Percentiles rank a stretch among this genome's conserved stretches.
Conservation (phyloP, 805 yeast genomes). For the Cyberlindnera euphorbiiphila region DNA sequence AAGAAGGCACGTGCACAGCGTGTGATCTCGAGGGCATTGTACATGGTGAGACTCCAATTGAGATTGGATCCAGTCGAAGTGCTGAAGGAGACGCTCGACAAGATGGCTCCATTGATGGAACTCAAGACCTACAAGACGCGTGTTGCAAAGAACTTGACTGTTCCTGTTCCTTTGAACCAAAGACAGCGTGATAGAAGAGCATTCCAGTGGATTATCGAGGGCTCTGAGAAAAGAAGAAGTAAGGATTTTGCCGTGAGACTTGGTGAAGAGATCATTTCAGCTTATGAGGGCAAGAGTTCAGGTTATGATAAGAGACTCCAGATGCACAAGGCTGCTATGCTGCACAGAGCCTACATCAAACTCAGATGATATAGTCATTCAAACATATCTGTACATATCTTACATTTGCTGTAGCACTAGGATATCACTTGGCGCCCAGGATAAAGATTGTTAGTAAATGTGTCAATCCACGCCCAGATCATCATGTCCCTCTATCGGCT, state of each 20-base stretch:
- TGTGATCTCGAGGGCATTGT: conserved; percentile 70
- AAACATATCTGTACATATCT: neutral
- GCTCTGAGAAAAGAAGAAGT: conserved; percentile 73
- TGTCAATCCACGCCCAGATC: conserved; percentile 25
- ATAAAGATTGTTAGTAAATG: no score
- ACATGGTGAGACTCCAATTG: conserved; percentile 66
- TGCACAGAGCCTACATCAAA: conserved; percentile 78
- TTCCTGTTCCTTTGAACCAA: conserved; percentile 78
- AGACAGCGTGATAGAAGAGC: conserved; percentile 86
- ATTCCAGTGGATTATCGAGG: conserved; percentile 86
- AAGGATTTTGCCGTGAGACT: conserved; percentile 82
- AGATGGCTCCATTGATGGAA: conserved; percentile 79
- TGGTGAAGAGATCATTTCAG: conserved; percentile 82
- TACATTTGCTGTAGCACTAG: no score
- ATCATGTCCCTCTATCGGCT: conserved; percentile 5
- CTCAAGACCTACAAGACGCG: conserved; percentile 77
- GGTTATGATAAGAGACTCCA: conserved; percentile 80
- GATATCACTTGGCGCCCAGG: no score
- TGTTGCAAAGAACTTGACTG: conserved; percentile 74
- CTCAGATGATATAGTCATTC: conserved; percentile 26
- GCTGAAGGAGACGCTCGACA: conserved; percentile 70
- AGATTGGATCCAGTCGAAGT: conserved; percentile 78
- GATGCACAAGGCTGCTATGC: conserved; percentile 82
- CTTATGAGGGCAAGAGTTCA: conserved; percentile 71
- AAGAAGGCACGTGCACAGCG: conserved; percentile 77